Evolutionary conservation across 148 eudicot genomes (phyloP).

Genomic region (Mesembryanthemum crystallinum): DNA sequence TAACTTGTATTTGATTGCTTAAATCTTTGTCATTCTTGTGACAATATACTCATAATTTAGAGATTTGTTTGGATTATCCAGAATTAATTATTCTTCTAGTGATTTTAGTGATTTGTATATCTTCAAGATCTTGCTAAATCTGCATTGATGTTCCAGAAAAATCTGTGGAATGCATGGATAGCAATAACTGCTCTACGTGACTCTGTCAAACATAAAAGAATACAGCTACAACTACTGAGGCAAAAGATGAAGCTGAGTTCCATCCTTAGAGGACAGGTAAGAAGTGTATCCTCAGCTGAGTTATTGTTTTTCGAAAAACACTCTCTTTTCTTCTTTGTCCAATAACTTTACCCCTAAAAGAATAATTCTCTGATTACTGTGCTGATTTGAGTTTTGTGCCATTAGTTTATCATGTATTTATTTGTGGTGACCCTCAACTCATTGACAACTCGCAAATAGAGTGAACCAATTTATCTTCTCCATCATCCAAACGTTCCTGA

Average conservation of each 20-base stretch:
- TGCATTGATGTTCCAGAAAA: constrained; percentile 49
- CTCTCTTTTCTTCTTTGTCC: background rate
- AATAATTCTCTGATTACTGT: background rate
- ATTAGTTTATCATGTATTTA: background rate
- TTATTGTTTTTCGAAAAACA: background rate
- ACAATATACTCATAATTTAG: background rate
- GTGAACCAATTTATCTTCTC: background rate
- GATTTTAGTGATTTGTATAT: background rate
- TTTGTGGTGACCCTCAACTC: background rate
- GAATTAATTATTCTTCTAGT: background rate
- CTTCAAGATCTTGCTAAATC: background rate
- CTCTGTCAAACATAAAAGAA: constrained; percentile 74
- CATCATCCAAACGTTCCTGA: background rate
- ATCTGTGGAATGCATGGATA: constrained; percentile 94
- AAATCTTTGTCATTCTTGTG: background rate
- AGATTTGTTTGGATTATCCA: background rate
- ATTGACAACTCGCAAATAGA: background rate
- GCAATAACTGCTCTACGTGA: constrained; percentile 79
- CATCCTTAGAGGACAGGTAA: constrained; percentile 83
- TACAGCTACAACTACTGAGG: constrained; percentile 70
- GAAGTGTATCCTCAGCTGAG: constrained; percentile 21
- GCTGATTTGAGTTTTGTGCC: background rate
- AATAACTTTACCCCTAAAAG: background rate
- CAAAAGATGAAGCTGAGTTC: constrained; percentile 87
- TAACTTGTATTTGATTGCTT: background rate